Conservation (phyloP, 345 rosid species). For the Clausena lansium region DNA sequence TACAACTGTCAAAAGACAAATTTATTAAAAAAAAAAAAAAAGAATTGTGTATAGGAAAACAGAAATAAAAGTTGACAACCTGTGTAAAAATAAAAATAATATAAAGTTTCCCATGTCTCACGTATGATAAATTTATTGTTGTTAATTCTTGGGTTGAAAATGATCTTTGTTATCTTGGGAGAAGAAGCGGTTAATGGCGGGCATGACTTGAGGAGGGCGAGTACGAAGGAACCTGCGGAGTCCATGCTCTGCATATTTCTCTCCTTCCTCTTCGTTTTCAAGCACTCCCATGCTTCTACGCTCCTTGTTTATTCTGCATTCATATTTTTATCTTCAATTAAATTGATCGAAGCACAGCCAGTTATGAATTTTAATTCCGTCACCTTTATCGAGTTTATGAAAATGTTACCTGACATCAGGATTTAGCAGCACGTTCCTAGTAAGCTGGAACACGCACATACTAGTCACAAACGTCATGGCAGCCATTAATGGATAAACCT, state of each 20-base stretch:
- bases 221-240: conserved; percentile 67
- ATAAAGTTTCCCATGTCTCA: too few species aligned
- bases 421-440: conserved; percentile 53
- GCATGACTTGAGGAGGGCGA: conserved; percentile 74
- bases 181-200: conserved; percentile 72
- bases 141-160: too few species aligned
- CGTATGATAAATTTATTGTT: not conserved
- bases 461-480: conserved; percentile 75
- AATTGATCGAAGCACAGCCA: too few species aligned
- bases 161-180: conserved; percentile 33
- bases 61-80: not conserved
- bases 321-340: too few species aligned
- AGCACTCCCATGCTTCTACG: conserved; percentile 45
- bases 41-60: not conserved
- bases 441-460: conserved; percentile 61
- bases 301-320: conserved; percentile 50
- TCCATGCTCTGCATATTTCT: conserved; percentile 58
- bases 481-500: conserved; percentile 76
- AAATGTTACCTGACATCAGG: conserved; percentile 63
- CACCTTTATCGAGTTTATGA: too few species aligned
- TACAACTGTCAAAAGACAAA: not conserved
- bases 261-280: conserved; percentile 71
- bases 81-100: too few species aligned
- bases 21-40: not conserved
- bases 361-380: too few species aligned